Evolutionary conservation across 116 monocot genomes (phyloP).

Genomic region (Iris pallida): DNA sequence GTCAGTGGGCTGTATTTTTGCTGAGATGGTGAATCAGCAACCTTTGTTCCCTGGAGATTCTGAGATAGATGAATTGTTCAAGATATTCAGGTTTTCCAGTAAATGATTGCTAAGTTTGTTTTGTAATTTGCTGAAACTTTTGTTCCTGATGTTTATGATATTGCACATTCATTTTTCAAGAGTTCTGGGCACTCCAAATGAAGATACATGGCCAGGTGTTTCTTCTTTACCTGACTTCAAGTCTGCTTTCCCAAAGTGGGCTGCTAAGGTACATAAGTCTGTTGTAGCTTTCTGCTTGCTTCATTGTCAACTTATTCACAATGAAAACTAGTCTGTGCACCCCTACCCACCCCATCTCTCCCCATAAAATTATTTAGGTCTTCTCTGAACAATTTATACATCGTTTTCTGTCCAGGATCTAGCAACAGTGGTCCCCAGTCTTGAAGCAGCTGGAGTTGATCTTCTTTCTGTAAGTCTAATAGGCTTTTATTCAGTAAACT

Average conservation of each 20-base stretch:
- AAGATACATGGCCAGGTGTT: slow-evolving; percentile 92
- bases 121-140: background rate
- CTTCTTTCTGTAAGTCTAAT: slow-evolving; percentile 75
- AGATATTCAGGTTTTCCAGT: slow-evolving; percentile 80
- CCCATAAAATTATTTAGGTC: background rate
- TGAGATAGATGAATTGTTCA: slow-evolving; percentile 95
- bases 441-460: slow-evolving; percentile 78
- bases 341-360: too few relatives aligned
- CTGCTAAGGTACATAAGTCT: slow-evolving; percentile 48
- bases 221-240: slow-evolving; percentile 86
- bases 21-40: slow-evolving; percentile 88
- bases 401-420: slow-evolving; percentile 50
- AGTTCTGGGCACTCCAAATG: slow-evolving; percentile 84
- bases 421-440: slow-evolving; percentile 53
- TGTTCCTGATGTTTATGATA: background rate
- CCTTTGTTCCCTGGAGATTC: slow-evolving; percentile 96
- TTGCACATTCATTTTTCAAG: slow-evolving; percentile 28
- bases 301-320: too few relatives aligned
- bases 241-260: slow-evolving; percentile 91
- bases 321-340: too few relatives aligned
- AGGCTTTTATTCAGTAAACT: background rate
- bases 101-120: background rate
- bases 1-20: slow-evolving; percentile 98
- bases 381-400: background rate
- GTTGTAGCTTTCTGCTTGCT: background rate